Evolutionary conservation across 2,329 filamentous ascomycete genomes (phyloP).

Genomic region (Rosellinia necatrix): DNA sequence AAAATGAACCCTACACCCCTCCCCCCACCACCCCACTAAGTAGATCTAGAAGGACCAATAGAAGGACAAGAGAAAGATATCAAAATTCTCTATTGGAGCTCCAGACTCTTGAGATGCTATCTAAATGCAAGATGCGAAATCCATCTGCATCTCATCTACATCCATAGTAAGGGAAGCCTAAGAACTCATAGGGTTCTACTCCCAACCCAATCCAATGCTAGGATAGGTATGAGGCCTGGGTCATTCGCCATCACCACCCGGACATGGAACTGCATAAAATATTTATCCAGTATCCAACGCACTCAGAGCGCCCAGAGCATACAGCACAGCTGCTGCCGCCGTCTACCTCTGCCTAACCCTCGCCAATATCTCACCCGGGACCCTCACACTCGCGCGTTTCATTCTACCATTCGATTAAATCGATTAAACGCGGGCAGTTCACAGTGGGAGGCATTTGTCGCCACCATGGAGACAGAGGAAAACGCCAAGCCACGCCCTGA

Average conservation of each 20-base stretch:
- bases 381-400: neutral
- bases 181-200: neutral
- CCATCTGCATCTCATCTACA: neutral
- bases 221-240: conserved; percentile 11
- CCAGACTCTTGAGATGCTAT: too few relatives aligned
- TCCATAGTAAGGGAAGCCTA: neutral
- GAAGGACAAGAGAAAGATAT: neutral
- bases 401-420: neutral
- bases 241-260: neutral
- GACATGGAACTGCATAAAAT: conserved; percentile 7
- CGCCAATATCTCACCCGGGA: neutral
- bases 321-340: neutral
- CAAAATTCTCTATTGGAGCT: neutral
- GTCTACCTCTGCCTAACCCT: neutral
- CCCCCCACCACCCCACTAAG: too few relatives aligned
- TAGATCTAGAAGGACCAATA: neutral
- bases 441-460: neutral
- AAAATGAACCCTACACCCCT: too few relatives aligned
- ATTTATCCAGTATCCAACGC: neutral
- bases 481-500: neutral
- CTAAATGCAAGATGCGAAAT: too few relatives aligned
- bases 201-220: neutral
- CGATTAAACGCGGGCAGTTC: neutral
- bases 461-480: neutral
- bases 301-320: neutral